A percentile compares a stretch with the other conserved stretches of the same genome.
phyloP scores from a whole-genome alignment of 2,329 filamentous ascomycete genomes.

The Xylaria sp. region DNA sequence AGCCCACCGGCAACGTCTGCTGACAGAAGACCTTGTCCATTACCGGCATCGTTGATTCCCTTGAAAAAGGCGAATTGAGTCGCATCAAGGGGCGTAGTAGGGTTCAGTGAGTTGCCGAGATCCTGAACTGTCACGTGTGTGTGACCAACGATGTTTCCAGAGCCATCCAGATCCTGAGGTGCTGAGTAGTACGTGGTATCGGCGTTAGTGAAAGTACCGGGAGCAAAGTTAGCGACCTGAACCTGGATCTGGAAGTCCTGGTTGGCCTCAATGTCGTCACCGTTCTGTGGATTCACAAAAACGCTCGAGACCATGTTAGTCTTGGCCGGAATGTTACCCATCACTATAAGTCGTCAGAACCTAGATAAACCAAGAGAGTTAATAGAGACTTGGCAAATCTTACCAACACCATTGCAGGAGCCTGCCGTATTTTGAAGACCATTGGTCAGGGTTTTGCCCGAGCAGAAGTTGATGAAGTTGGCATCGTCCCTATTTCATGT shows the following conservation, averaged over 20 bases:
- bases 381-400: constrained; percentile 45
- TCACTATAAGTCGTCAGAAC: constrained; percentile 54
- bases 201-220: constrained; percentile 72
- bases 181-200: constrained; percentile 70
- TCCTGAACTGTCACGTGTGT: constrained; percentile 70
- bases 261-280: constrained; percentile 59
- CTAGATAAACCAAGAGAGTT: not conserved
- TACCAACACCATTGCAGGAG: constrained; percentile 73
- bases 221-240: constrained; percentile 62
- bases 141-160: constrained; percentile 67
- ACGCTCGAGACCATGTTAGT: constrained; percentile 68
- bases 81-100: constrained; percentile 63
- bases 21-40: constrained; percentile 64
- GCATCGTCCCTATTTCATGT: constrained; percentile 59
- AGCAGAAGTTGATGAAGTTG: constrained; percentile 74
- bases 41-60: constrained; percentile 71
- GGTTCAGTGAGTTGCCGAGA: constrained; percentile 62
- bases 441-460: constrained; percentile 66
- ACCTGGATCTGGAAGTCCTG: constrained; percentile 65
- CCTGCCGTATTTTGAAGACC: constrained; percentile 67
- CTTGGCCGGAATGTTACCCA: constrained; percentile 69
- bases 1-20: constrained; percentile 68
- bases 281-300: constrained; percentile 64
- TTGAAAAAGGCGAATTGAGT: constrained; percentile 71
- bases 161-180: constrained; percentile 62